These are phyloP conservation scores for Pholiota conissans DNA, from an alignment of 768 basidiomycete genomes.

Conservation along the genomic window DNA sequence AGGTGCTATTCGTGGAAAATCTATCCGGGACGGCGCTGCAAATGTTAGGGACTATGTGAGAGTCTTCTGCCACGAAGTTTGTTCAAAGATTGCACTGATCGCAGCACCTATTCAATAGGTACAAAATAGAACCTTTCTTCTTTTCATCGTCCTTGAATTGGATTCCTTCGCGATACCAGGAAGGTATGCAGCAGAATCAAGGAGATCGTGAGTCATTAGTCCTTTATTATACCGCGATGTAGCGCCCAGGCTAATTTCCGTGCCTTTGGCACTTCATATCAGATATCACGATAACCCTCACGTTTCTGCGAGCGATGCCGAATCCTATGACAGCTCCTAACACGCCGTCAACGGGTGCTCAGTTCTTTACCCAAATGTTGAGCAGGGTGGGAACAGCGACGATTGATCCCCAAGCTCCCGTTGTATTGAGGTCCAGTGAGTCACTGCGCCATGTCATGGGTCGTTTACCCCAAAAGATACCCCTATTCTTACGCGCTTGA, in stretches of 20 bases:
- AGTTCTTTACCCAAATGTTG: constrained; percentile 13
- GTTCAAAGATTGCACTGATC: neutral
- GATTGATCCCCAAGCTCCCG: constrained; percentile 40
- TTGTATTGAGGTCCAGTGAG: constrained; percentile 22
- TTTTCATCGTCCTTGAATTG: constrained; percentile 63
- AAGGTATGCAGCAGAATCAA: constrained; percentile 33
- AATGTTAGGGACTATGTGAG: constrained; percentile 57
- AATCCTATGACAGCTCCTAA: constrained; percentile 12
- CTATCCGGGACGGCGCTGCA: constrained; percentile 50
- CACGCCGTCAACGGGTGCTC: constrained; percentile 1
- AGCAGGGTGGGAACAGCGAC: constrained; percentile 15
- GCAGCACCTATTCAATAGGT: constrained; percentile 28
- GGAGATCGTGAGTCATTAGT: constrained; percentile 64
- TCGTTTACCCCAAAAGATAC: neutral
- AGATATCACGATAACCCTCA: constrained; percentile 57
- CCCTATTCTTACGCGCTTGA: neutral
- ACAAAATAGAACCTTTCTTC: constrained; percentile 61
- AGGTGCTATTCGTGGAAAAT: constrained; percentile 53
- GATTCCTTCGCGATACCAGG: constrained; percentile 66
- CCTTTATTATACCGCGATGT: constrained; percentile 12
- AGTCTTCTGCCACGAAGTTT: neutral
- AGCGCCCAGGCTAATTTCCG: neutral
- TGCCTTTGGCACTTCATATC: neutral
- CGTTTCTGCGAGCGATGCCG: constrained; percentile 38
- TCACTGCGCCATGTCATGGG: neutral